Evolutionary conservation across 495 filamentous ascomycete genomes (phyloP).

Genomic region (Penicillium egyptiacum): DNA sequence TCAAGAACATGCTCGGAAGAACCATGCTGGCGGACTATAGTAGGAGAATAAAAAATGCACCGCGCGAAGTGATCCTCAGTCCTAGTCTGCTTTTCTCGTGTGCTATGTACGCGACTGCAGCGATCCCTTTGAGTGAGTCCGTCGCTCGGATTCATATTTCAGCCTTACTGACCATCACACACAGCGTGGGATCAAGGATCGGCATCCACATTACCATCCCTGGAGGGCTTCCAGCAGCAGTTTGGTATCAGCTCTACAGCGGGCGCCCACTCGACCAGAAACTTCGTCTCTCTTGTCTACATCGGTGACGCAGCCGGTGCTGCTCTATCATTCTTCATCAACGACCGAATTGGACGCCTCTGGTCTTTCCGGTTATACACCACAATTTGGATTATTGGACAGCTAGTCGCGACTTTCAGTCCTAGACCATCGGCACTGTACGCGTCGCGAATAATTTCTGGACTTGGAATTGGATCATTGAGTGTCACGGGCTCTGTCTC

Average conservation of each 20-base stretch:
- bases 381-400: conserved; percentile 15
- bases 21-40: neutral
- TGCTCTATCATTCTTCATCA: conserved; percentile 21
- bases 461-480: conserved; percentile 21
- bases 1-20: neutral
- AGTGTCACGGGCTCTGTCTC: conserved; percentile 15
- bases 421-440: conserved; percentile 9
- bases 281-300: conserved; percentile 22
- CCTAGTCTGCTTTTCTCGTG: conserved; percentile 12
- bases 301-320: conserved; percentile 20
- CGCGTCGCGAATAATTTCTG: conserved; percentile 18
- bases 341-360: conserved; percentile 18
- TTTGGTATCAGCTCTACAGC: conserved; percentile 17
- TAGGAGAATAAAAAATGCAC: conserved; percentile 6
- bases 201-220: conserved; percentile 13
- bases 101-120: conserved; percentile 17
- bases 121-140: conserved; percentile 20
- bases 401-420: conserved; percentile 6
- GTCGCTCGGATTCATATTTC: neutral
- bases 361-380: conserved; percentile 21
- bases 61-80: conserved; percentile 16
- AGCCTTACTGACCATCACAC: neutral
- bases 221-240: conserved; percentile 15
- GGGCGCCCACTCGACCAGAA: conserved; percentile 12
- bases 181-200: conserved; percentile 25